Base-by-base conservation (phyloP, 1,139 yeast species). In the Suhomyces guaymorum region DNA sequence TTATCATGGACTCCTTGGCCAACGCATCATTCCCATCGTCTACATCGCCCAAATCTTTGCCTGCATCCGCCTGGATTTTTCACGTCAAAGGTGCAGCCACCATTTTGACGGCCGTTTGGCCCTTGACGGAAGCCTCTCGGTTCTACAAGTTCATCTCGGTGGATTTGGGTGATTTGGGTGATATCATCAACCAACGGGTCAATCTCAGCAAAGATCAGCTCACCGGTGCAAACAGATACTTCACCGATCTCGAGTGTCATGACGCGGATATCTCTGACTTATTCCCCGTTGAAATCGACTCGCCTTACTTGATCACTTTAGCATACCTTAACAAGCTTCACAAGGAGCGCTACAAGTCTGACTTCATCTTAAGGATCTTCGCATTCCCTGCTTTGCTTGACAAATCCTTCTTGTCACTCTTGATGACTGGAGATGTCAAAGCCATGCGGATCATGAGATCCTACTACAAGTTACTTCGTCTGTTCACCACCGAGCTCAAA, bases 21-120 rank as follows among this genome's bases (percentile, higher is more conserved):
- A 90, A 90, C 60, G 97, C 97, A 0, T 80, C 95, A 2, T 70
- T 82, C 28, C 89, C 95, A 2, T 70, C 78, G 4, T 70, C 80
- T 3, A 73, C 82, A 19, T 64, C 72, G 4, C 74, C 75, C 4
- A 80, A 79, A 47, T 76, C 87, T 4, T 63, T 89, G 36, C 95
- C 96, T 1, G 92, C 97, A 1, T 82, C 92, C 6, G 96, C 97
- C 0, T 90, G 97, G 97, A 82, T 90, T 38, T 92, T 88, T 66
- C 97, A 90, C 55, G 97, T 90, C 10, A 86, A 94, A 51, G 97
- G 97, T 15, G 96, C 97, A 0, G 96, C 96, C 4, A 90, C 97
- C 0, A 90, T 90, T 31, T 67, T 90, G 38, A 85, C 96, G 1
- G 95, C 97, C 1, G 96, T 89, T 11, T 89, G 97, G 86, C 96